Base-by-base conservation (phyloP, 2,329 filamentous ascomycete genomes). In the Drechmeria coniospora region DNA sequence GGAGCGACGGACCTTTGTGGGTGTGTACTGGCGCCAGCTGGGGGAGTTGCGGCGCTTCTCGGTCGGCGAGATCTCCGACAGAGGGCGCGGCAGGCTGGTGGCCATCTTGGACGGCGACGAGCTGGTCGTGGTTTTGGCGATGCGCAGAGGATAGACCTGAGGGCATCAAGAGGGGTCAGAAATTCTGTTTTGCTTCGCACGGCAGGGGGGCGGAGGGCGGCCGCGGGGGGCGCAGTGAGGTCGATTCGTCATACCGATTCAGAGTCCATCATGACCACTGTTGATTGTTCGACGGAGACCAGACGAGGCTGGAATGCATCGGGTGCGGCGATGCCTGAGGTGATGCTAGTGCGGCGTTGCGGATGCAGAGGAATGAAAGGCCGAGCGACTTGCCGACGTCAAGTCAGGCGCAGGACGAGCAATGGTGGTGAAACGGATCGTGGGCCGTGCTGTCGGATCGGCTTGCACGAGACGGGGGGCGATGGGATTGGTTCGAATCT, bases 31-130 rank as follows among this genome's bases (percentile, higher is more conserved):
- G 45, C 79, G 84, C 71, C 78, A 92, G 61, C 79, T 92, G 29
- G 86, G 84, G 27, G 86, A 94, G 60, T 95, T 95, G 44, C 86
- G 71, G 49, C 87, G 73, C 53, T 74, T 77, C 56, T 86, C 82
- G 36, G 79, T 79, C 28, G 80, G 79, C 42, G 79, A 82, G 47
- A 98, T 74, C 60, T 98, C 90, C 36, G 83, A 80, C 38, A 98
- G 68, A 32, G 90, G 80, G 43, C 79, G 74, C 47, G 76, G 69
- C 30, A 67, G 57, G 44, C 67, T 63, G 49, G 59, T 65, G 30
- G 59, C 49, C 61, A 70, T 68, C 53, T 76, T 86, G 45, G 60
- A 54, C 24, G 78, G 71, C 34, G 76, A 74, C 29, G 65, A 51
- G 35, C 53, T 59, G 27, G 66, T 61, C 31, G 61, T 68, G 45